Base-by-base conservation (phyloP, 257 asterid genomes). In the Lycium barbarum region DNA sequence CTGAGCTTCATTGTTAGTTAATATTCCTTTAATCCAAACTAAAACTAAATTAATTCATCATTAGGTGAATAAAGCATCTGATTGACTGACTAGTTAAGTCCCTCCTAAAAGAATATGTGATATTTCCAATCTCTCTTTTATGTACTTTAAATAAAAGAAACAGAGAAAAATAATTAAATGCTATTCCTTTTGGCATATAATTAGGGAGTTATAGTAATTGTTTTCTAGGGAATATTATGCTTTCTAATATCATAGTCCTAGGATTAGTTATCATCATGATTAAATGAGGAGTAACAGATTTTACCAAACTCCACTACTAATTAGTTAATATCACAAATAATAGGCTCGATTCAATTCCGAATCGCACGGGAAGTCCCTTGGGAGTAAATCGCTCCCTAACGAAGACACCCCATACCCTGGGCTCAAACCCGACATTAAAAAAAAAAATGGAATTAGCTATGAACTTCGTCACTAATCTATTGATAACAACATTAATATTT, bases 151-250 rank as follows among this genome's bases (percentile, higher is more conserved):
- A 20, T 26, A 12, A 74, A n/a, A 49, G 12, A 51, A 7, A 13
- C 12, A 49, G n/a, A 74, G 13, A 49, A 49, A 22, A 74, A 18
- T 12, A 49, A 51, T 7, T 76, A 51, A 49, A 51, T 76, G 36
- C 59, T 20, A 22, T 22, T 76, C 81, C 45, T 26, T 76, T 47
- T 76, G 79, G 63, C 63, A 76, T 76, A 62, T 76, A 76, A 74
- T 6, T 17, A 22, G 5, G 22, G 62, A 22, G 40, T 45, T 22
- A 20, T 22, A 68, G 33, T 67, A 40, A 33, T 17, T 71, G 59
- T 12, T 13, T 35, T 67, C 55, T 9, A 9, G 15, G 79, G 17
- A n/a, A 43, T 43, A 10, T 20, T 73, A 10, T 73, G 18, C 20
- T 73, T 73, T 74, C 58, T 11, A 0, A 6, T 74, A 49, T 73